Percentiles rank a stretch among this genome's conserved stretches.
These are phyloP conservation scores for Podaxis mareebaensis DNA, from an alignment of 768 basidiomycete species.

Conservation along the genomic window DNA sequence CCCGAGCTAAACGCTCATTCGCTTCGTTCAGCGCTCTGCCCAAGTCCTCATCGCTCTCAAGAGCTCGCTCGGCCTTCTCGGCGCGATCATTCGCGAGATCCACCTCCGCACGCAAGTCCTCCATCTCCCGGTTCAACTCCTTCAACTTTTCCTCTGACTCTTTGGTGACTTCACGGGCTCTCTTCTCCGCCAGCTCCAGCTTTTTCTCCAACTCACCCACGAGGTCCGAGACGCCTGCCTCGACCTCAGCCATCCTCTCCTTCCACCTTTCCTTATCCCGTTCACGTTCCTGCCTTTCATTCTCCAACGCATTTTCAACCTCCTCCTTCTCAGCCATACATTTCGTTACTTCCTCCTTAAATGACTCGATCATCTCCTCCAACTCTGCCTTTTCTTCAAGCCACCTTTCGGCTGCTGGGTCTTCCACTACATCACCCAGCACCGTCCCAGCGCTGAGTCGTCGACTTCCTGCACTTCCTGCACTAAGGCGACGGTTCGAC, in stretches of 20 bases:
- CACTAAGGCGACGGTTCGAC: slow-evolving; percentile 34
- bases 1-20: slow-evolving; percentile 55
- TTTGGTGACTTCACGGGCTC: slow-evolving; percentile 40
- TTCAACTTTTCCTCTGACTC: slow-evolving; percentile 35
- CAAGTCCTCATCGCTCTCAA: slow-evolving; percentile 67
- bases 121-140: slow-evolving; percentile 48
- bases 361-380: slow-evolving; percentile 50
- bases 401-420: slow-evolving; percentile 63
- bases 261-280: slow-evolving; percentile 72
- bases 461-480: slow-evolving; percentile 41
- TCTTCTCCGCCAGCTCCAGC: slow-evolving; percentile 51
- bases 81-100: slow-evolving; percentile 60
- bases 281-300: slow-evolving; percentile 57
- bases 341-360: slow-evolving; percentile 51
- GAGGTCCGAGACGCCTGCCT: slow-evolving; percentile 67
- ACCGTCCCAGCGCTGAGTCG: slow-evolving; percentile 55
- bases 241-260: slow-evolving; percentile 69
- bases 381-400: slow-evolving; percentile 67
- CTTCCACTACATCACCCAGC: slow-evolving; percentile 65
- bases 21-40: slow-evolving; percentile 68
- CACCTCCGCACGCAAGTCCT: slow-evolving; percentile 49
- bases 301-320: slow-evolving; percentile 46
- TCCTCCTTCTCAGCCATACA: slow-evolving; percentile 46
- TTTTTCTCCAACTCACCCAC: slow-evolving; percentile 65
- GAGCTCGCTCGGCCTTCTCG: slow-evolving; percentile 60